Evolutionary conservation across 148 eudicot species (phyloP).

Genomic region (Cornus suecica): DNA sequence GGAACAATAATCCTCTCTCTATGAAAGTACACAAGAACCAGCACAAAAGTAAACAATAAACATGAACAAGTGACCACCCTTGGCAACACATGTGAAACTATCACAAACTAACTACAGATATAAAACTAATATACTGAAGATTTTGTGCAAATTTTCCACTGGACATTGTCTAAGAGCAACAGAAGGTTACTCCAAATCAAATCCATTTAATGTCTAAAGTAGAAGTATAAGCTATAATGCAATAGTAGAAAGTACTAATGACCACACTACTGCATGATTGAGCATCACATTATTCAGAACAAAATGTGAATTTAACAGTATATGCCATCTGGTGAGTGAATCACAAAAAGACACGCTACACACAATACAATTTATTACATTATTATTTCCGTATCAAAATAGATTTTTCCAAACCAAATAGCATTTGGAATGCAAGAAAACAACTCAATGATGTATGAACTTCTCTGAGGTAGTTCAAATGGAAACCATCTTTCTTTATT

Average conservation of each 20-base stretch:
- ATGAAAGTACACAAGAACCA: not conserved
- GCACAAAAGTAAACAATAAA: too few relatives aligned
- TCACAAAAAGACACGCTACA: not conserved
- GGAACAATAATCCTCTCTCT: not conserved
- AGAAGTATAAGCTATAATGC: not conserved
- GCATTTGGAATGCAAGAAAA: not conserved
- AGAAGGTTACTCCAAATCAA: not conserved
- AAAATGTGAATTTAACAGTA: not conserved
- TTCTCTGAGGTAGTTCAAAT: not conserved
- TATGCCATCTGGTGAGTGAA: not conserved
- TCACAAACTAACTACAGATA: not conserved
- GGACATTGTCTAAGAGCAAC: not conserved
- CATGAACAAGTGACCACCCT: not conserved
- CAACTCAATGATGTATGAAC: not conserved
- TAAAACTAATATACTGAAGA: too few relatives aligned
- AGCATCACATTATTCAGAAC: not conserved
- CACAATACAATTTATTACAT: too few relatives aligned
- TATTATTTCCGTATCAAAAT: too few relatives aligned
- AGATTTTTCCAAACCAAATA: too few relatives aligned
- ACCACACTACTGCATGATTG: not conserved
- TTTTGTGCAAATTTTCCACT: not conserved
- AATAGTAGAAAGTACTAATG: not conserved
- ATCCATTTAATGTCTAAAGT: not conserved
- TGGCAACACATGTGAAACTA: not conserved
- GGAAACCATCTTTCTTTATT: not conserved